Evolutionary conservation across 2,329 filamentous ascomycete species (phyloP).

Genomic region (Pseudogymnoascus sp.): DNA sequence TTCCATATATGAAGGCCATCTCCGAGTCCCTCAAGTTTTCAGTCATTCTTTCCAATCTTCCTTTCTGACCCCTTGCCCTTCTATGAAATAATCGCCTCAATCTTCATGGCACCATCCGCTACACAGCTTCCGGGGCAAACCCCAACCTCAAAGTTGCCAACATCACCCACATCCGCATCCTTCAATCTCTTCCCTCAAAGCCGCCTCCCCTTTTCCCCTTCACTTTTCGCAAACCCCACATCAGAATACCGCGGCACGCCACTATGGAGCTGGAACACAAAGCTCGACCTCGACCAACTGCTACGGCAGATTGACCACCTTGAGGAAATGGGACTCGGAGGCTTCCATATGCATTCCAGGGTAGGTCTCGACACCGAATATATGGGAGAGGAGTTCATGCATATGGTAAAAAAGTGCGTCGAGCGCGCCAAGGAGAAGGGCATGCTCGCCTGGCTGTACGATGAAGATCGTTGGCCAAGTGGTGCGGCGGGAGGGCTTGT

Average conservation of each 20-base stretch:
- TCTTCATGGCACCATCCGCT: background rate
- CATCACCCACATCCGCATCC: background rate
- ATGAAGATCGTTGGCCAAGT: conserved; percentile 29
- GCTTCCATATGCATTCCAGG: conserved; percentile 28
- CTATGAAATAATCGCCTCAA: background rate
- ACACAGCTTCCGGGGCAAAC: background rate
- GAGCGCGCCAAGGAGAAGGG: conserved; percentile 26
- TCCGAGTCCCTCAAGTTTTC: background rate
- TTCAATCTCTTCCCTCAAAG: background rate
- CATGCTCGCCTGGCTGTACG: conserved; percentile 28
- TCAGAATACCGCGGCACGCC: conserved; percentile 28
- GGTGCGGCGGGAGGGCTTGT: conserved; percentile 26
- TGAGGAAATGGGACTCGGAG: conserved; percentile 27
- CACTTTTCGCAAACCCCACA: conserved; percentile 25
- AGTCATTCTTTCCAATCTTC: background rate
- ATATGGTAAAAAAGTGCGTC: conserved; percentile 24
- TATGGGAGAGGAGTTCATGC: conserved; percentile 28
- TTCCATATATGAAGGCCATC: background rate
- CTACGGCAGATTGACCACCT: conserved; percentile 27
- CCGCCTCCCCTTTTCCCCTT: conserved; percentile 17
- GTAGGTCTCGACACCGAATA: conserved; percentile 28
- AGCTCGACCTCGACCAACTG: conserved; percentile 23
- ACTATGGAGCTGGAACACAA: conserved; percentile 27
- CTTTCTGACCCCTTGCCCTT: background rate
- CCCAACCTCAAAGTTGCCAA: background rate